Evolutionary conservation across 495 filamentous ascomycete species (phyloP).

Genomic region (Thermothielavioides terrestris): DNA sequence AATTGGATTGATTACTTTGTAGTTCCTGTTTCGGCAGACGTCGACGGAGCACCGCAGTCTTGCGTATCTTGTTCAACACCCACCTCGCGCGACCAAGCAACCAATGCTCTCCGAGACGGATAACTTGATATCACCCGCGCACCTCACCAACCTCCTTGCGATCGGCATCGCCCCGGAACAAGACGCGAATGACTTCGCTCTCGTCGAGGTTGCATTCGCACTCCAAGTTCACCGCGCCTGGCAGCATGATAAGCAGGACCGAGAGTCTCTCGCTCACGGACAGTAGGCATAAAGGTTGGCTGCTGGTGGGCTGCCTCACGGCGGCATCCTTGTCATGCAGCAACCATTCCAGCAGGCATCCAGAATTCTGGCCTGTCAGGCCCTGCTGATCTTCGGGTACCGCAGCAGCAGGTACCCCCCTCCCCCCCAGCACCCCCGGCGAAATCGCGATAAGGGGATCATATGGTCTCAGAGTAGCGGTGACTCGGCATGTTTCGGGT

Average conservation of each 20-base stretch:
- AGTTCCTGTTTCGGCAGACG: too few species aligned
- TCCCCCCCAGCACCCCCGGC: background rate
- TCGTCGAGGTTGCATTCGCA: background rate
- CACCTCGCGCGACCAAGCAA: too few species aligned
- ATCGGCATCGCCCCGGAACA: conserved; percentile 5
- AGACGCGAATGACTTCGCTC: background rate
- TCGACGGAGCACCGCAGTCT: too few species aligned
- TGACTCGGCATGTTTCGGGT: conserved; percentile 3
- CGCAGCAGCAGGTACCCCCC: conserved; percentile 5
- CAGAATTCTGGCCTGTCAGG: background rate
- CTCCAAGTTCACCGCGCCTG: background rate
- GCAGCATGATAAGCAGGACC: background rate
- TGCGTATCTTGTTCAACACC: too few species aligned
- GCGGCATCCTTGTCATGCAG: too few species aligned
- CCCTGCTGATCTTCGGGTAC: conserved; percentile 3
- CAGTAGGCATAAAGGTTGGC: too few species aligned
- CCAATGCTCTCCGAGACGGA: too few species aligned
- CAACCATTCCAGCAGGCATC: too few species aligned
- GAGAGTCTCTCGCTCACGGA: background rate
- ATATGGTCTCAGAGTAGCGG: conserved; percentile 19
- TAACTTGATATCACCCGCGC: too few species aligned
- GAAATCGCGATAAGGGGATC: conserved; percentile 15
- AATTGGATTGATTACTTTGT: too few species aligned
- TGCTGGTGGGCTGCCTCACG: too few species aligned
- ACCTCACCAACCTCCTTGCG: too few species aligned